Base-by-base conservation (phyloP, 2,329 filamentous ascomycete species). In the Colletotrichum sublineola region DNA sequence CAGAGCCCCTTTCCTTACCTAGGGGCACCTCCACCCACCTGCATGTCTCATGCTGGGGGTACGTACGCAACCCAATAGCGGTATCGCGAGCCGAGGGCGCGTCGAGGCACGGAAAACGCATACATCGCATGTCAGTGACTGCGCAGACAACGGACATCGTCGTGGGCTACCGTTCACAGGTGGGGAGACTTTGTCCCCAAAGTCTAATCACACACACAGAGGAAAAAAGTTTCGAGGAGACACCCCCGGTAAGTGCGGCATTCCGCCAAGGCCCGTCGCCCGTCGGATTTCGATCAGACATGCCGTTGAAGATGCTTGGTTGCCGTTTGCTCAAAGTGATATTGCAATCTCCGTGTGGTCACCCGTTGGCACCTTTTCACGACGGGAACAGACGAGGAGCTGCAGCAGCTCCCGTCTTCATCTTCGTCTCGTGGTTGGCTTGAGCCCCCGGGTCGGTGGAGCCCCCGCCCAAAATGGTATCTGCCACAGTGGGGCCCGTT, bases 401-500 rank as follows among this genome's bases (percentile, higher is more conserved):
- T 60, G 52, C 57, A 61, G 18, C n/a, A n/a, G 40, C n/a, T 29
- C 18, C n/a, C 12, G 14, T 9, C 33, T 24, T 15, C 18, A 36
- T 63, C 65, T 46, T 63, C 65, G 53, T 67, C 58, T 69, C 44
- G 52, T 24, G 42, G 53, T 31, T 69, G 46, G 66, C 65, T 64
- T 72, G 44, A 65, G 31, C 69, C 65, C 58, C 58, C 64, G 29
- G 48, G 5, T 24, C 50, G 31, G 65, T 69, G 60, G 69, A 29
- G 15, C 57, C 3, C 9, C n/a, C 69, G 66, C 62, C 62, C 33
- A 58, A 63, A 64, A 60, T 67, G 69, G 66, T 40, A 72, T 72
- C 69, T 72, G 69, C 69, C 69, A 73, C 70, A 73, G 66, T 73
- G 70, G 70, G 70, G 70, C 67, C 60, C 36, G 70, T 73, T 73